Base-by-base conservation (phyloP, 1,139 yeast species). In the Pichia sp. region DNA sequence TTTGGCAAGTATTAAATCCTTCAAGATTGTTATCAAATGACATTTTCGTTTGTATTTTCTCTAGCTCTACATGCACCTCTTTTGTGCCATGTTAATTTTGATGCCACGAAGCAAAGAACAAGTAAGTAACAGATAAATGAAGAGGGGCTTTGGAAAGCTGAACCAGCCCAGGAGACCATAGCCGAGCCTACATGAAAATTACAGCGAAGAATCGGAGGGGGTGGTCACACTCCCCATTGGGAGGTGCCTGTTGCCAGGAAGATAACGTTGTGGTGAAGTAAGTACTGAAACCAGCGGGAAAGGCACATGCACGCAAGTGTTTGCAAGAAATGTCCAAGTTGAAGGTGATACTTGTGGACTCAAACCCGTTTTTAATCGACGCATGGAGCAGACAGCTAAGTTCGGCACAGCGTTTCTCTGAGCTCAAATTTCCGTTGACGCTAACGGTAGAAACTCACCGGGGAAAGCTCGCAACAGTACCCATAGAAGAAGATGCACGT, bases 1-100 rank as follows among this genome's bases (percentile, higher is more conserved):
- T 68, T 31, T 77, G 72, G 16, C 75, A 73, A 30, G 78, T 70
- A 48, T 72, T 66, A 65, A 79, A 80, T 0, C 84, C 85, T 70
- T 81, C 85, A 13, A 79, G 38, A 59, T 62, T 56, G 32, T 63
- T 64, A 59, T 66, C 66, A 49, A 66, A 64, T 10, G 66, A 56
- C 69, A 65, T 64, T 13, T 4, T 81, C 75, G 61, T 13, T n/a
- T 13, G 36, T 13, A 8, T 8, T 8, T 13, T 32, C 36, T 32
- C 36, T 36, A 10, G 16, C n/a, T 13, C 13, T 46, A 16, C 31
- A 11, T 16, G 31, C n/a, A 3, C 8, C 10, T 29, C 8, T 8
- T 34, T 5, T 23, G 13, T 11, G 36, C 8, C 11, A 23, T 23
- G 26, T 23, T 23, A 23, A 23, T 23, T 23, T 23, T 23, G 4